Evolutionary conservation across 2,329 filamentous ascomycete species (phyloP), one percentile per base, ranked within the genome.

Genomic region (Phyllosticta ampelicida): DNA sequence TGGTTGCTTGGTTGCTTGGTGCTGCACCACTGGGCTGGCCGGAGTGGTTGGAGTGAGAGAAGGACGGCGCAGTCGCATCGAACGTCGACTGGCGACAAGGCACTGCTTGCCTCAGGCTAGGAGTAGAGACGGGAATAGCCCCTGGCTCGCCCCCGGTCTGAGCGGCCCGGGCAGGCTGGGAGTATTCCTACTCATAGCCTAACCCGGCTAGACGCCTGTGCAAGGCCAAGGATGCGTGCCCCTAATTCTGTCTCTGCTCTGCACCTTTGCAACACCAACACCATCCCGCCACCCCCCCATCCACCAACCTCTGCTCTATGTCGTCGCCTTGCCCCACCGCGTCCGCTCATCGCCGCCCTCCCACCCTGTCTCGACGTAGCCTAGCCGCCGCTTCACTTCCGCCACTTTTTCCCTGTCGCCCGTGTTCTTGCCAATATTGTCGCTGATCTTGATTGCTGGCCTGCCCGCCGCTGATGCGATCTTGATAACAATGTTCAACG

Each of bases 401-500:
- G 85, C 78, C 0, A 99, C 88, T 1, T 86, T 89, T 19, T 79
- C 79, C 65, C 84, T 83, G 68, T 96, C 87, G 8, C 94, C 94
- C 0, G 90, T 97, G 68, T 99, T 99, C 79, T 99, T 99, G 51
- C 90, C 83, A 63, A 86, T 80, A 68, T 97, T 96, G 71, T 79
- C 80, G 65, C 85, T 96, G 64, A 99, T 89, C 78, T 99, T 99
- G 68, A 99, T 84, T 2, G 94, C 91, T 0, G 86, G 83, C 52
- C 85, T 82, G 5, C 91, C 91, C 13, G 78, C 83, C 0, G 90
- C 94, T 9, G 89, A 90, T 62, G 89, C 89, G 61, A 99, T 80
- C 75, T 99, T 99, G 75, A 99, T 96, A 64, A 99, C 94, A 66
- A 99, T 99, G 67, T 99, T 99, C 57, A 99, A 76, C 0, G 94